Base-by-base conservation (phyloP, 164 flowering plant genomes). In the Vitis cinerea region DNA sequence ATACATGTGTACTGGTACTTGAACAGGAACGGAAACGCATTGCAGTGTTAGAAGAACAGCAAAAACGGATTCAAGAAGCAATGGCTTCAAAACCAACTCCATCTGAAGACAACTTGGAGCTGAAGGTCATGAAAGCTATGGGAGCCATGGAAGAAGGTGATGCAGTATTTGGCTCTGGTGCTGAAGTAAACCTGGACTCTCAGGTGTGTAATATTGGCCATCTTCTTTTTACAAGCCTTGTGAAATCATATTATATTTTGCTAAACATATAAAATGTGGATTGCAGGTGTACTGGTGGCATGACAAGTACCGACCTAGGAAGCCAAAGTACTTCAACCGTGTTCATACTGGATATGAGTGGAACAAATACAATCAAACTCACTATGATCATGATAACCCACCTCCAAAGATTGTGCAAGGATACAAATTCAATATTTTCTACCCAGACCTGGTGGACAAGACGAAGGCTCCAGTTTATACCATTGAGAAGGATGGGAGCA, bases 201-300 rank as follows among this genome's bases (percentile, higher is more conserved):
- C 97, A 93, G 94, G 98, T 91, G 54, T n/a, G 5, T 48, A 44
- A 37, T 59, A 47, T 63, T 17, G 12, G 13, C 37, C 64, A 49
- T 63, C 61, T 30, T 16, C 54, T n/a, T 17, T 11, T 30, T 57
- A 5, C 49, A 23, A 58, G 53, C 9, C 31, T 52, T 44, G 50
- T 59, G n/a, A 37, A 37, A 37, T 64, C 49, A 53, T 23, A 10
- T 7, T 50, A 4, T 52, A 37, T 56, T 65, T 10, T 27, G 0
- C 48, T 23, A 11, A 31, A 61, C 31, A 67, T 29, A 48, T 29
- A 59, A 27, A 3, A 66, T 59, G 54, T 64, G 59, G 60, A 69
- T 37, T 83, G 67, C 85, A 94, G 99, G 97, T 93, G 10, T 96
- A 93, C 72, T 96, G 99, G 99, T 96, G 99, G 99, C 99, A 96